Conservation (phyloP, 768 basidiomycete genomes). For the Phylloporus arenicola region DNA sequence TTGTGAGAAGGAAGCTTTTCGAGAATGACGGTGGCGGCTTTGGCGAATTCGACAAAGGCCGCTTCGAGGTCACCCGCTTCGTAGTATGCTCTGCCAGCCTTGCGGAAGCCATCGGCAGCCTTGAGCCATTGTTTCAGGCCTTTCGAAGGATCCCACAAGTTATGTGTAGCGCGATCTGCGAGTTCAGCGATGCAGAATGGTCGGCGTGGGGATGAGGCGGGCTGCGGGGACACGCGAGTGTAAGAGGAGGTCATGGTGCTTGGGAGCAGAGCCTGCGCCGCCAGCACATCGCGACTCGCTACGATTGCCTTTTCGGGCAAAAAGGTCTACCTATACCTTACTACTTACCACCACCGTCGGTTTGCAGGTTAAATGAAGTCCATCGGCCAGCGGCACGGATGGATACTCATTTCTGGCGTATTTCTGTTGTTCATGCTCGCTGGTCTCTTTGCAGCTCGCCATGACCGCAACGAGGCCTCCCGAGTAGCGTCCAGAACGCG, state of each 20-base stretch:
- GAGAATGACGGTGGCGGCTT: slow-evolving; percentile 70
- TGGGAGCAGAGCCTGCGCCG: slow-evolving; percentile 10
- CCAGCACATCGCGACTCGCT: slow-evolving; percentile 10
- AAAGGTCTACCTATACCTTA: background rate
- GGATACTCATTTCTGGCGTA: slow-evolving; percentile 38
- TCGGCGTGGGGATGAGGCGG: slow-evolving; percentile 25
- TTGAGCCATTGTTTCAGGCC: slow-evolving; percentile 65
- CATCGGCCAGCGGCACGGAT: slow-evolving; percentile 24
- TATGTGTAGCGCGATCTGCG: slow-evolving; percentile 52
- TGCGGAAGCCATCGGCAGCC: slow-evolving; percentile 57
- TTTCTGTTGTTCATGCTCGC: slow-evolving; percentile 47
- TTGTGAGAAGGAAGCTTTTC: slow-evolving; percentile 73
- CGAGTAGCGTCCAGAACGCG: background rate
- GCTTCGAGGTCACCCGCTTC: slow-evolving; percentile 55
- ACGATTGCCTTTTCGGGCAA: slow-evolving; percentile 18
- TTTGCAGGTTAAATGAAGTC: slow-evolving; percentile 13
- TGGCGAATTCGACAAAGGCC: slow-evolving; percentile 69
- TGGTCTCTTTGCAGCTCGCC: slow-evolving; percentile 42
- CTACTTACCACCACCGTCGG: background rate
- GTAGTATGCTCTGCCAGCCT: slow-evolving; percentile 44
- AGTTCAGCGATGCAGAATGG: slow-evolving; percentile 64
- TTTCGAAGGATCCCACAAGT: slow-evolving; percentile 51
- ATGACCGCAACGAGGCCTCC: slow-evolving; percentile 6
- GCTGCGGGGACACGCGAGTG: slow-evolving; percentile 12
- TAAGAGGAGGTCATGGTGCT: slow-evolving; percentile 21